phyloP scores from a whole-genome alignment of 768 basidiomycete species.

The Cystobasidium ongulense region DNA sequence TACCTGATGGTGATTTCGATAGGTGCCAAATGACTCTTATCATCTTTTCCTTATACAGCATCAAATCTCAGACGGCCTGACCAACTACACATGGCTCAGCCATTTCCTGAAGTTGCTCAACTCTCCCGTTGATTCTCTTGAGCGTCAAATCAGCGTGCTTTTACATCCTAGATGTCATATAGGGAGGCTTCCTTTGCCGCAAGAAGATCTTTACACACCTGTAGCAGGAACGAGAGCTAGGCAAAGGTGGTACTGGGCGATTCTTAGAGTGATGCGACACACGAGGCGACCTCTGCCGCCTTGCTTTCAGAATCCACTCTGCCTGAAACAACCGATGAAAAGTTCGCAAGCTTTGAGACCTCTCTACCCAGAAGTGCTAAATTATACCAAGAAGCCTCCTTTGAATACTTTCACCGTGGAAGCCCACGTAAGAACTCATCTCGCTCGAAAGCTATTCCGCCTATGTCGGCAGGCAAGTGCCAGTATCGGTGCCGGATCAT shows the following conservation, averaged over 20 bases:
- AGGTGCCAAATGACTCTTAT: not conserved
- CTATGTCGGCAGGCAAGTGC: not conserved
- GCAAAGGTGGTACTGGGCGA: constrained; percentile 22
- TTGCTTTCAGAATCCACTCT: constrained; percentile 5
- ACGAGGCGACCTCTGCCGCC: not conserved
- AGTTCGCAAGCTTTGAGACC: not conserved
- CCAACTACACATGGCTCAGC: constrained; percentile 21
- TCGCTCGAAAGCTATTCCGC: not conserved
- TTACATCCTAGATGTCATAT: not conserved
- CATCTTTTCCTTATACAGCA: not conserved
- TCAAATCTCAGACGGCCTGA: constrained; percentile 17
- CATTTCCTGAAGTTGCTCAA: constrained; percentile 1
- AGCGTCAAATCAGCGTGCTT: not conserved
- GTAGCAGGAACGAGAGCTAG: not conserved
- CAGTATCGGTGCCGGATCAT: constrained; percentile 10
- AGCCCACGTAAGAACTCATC: not conserved
- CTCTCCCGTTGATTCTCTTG: not conserved
- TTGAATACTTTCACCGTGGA: not conserved
- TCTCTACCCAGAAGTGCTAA: not conserved
- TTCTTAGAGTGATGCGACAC: constrained; percentile 6
- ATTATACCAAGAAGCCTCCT: constrained; percentile 1
- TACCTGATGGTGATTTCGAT: too few species aligned
- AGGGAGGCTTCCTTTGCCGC: not conserved
- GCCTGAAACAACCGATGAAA: not conserved
- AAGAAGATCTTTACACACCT: constrained; percentile 16